Base-by-base conservation (phyloP, 768 basidiomycete genomes). In the Cystobasidium ongulense region DNA sequence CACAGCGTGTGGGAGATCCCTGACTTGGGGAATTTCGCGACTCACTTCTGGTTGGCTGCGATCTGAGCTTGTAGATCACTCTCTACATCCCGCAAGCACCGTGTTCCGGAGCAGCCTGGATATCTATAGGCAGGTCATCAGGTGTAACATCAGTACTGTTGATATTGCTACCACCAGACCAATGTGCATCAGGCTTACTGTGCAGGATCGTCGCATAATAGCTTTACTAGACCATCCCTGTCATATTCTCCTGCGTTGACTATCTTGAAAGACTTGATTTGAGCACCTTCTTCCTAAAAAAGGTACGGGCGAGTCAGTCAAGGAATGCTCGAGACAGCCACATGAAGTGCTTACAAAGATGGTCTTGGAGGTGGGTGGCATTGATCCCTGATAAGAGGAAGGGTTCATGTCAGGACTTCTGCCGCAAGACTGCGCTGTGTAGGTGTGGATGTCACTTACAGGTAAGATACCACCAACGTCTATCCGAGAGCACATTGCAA, bases 41-140 rank as follows among this genome's bases (percentile, higher is more conserved):
- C 87, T 15, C 92, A 94, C 82, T 94, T 93, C 81, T 92, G 86
- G 80, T 96, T 96, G 7, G 92, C 91, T 0, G 92, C 91, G 75
- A 94, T 88, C 91, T 94, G 92, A 67, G 92, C 92, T 81, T 92
- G 91, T 63, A 95, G 80, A 80, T 95, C 92, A 77, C 90, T 92
- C 82, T 92, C 92, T 0, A 95, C 92, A 76, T 93, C 91, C 59
- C 88, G 84, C 65, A 93, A 87, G 78, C 91, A 90, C 72, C 92
- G 83, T 79, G 91, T 92, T 1, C 92, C 92, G 10, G 90, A 91
- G 77, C 89, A 90, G 33, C 91, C 89, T 17, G 89, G 89, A 80
- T 92, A 91, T 35, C 62, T 75, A 29, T 63, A 50, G 46, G 33
- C 13, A 46, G n/a, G 13, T 13, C 62, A 23, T 8, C 10, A 43